A percentile compares a stretch with the other conserved stretches of the same genome.
Conservation (phyloP, 345 rosid species). For the Lumnitzera racemosa region DNA sequence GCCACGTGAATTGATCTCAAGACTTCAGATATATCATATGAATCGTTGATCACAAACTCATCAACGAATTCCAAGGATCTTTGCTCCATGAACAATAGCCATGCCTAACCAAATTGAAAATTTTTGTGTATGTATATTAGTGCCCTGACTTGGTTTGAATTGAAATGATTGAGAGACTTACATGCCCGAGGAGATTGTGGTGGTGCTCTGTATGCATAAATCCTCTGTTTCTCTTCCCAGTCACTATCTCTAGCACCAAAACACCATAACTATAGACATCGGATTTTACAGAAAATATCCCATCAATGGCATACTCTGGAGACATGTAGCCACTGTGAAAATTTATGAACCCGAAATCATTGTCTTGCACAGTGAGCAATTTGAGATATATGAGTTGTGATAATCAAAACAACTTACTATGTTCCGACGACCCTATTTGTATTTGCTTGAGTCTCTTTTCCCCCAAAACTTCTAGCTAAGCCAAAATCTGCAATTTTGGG, state of each 20-base stretch:
- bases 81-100: conserved; percentile 32
- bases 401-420: conserved; percentile 11
- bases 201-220: conserved; percentile 20
- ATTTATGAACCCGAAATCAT: not conserved
- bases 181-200: conserved; percentile 30
- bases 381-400: too few relatives aligned
- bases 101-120: conserved; percentile 15
- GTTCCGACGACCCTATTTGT: conserved; percentile 19
- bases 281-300: conserved; percentile 26
- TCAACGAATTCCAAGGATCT: conserved; percentile 28
- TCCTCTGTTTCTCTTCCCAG: conserved; percentile 22
- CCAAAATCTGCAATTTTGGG: conserved; percentile 26
- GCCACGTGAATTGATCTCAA: conserved; percentile 34
- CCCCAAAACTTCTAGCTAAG: conserved; percentile 17
- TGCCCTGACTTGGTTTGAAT: too few relatives aligned
- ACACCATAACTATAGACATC: conserved; percentile 39
- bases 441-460: conserved; percentile 12
- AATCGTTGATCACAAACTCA: conserved; percentile 6
- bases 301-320: conserved; percentile 39
- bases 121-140: too few relatives aligned
- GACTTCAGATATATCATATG: conserved; percentile 12
- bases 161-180: conserved; percentile 2
- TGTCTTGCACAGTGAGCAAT: too few relatives aligned
- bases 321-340: conserved; percentile 36
- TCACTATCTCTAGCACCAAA: conserved; percentile 24